phyloP scores from a whole-genome alignment of 108 stramenopile genomes.

The Skeletonema tropicum region DNA sequence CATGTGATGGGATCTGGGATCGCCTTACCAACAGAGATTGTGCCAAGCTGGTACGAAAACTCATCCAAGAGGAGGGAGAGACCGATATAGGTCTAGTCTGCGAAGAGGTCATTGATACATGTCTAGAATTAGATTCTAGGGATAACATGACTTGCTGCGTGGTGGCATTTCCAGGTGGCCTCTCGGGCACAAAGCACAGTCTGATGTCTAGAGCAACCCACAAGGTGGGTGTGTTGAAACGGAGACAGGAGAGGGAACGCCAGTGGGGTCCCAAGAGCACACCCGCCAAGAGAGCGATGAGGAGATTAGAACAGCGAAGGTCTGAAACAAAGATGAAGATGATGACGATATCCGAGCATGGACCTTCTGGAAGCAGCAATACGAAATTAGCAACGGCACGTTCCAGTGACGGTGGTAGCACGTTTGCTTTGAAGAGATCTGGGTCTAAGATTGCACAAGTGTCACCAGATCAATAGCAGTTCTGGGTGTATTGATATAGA shows the following conservation, averaged over 20 bases:
- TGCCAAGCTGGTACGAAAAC: constrained; percentile 58
- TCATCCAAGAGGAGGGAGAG: constrained; percentile 62
- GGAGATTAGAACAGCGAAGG: constrained; percentile 32
- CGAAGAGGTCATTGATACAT: constrained; percentile 82
- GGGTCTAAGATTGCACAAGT: neutral
- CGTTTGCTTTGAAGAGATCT: neutral
- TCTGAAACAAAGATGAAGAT: neutral
- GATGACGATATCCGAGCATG: neutral
- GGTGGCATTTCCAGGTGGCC: constrained; percentile 43
- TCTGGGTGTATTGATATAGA: neutral
- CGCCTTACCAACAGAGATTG: constrained; percentile 66
- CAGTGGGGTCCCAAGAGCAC: constrained; percentile 36
- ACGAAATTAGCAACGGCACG: neutral
- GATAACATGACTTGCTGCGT: constrained; percentile 84
- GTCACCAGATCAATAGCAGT: neutral
- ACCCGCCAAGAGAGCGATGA: constrained; percentile 31
- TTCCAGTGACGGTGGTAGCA: neutral
- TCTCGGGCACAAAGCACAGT: neutral
- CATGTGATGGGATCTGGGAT: constrained; percentile 91
- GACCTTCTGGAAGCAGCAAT: neutral
- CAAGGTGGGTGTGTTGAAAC: constrained; percentile 31
- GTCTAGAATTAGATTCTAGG: constrained; percentile 74
- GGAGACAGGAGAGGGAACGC: constrained; percentile 39
- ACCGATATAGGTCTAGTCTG: constrained; percentile 73
- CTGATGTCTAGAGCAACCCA: neutral